Evolutionary conservation across 352 stramenopile species (phyloP).

Genomic region (Pythium volutum): DNA sequence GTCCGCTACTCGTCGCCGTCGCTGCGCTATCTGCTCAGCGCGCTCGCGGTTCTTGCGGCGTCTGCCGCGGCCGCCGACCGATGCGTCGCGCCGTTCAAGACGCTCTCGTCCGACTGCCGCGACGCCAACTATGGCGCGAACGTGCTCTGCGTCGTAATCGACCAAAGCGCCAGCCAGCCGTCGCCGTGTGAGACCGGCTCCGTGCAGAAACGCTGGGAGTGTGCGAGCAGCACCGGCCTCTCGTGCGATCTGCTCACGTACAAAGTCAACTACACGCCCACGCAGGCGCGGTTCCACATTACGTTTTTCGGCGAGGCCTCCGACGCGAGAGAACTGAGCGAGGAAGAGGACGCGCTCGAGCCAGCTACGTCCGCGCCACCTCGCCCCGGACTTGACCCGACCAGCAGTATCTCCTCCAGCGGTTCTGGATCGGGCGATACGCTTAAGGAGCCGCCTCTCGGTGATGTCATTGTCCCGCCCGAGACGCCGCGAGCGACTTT

Average conservation of each 20-base stretch:
- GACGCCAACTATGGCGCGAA: not conserved
- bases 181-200: not conserved
- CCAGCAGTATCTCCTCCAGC: too few relatives aligned
- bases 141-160: not conserved
- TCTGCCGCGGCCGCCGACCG: not conserved
- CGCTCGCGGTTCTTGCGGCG: too few relatives aligned
- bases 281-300: not conserved
- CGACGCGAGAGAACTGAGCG: too few relatives aligned
- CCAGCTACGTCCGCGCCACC: not conserved
- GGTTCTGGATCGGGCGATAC: too few relatives aligned
- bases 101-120: slow-evolving; percentile 2
- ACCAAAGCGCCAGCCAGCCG: not conserved
- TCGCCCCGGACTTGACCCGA: too few relatives aligned
- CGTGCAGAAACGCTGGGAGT: not conserved
- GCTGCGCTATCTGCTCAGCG: too few relatives aligned
- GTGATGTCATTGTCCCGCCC: not conserved
- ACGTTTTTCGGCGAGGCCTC: not conserved
- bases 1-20: too few relatives aligned
- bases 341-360: not conserved
- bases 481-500: too few relatives aligned
- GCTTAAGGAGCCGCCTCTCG: not conserved
- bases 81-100: slow-evolving; percentile 1
- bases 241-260: not conserved
- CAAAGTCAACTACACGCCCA: not conserved
- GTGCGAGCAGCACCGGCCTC: not conserved